Percentiles rank a stretch among this genome's conserved stretches.
phyloP scores from a whole-genome alignment of 75 land plant species.

The Adiantum capillusveneris region DNA sequence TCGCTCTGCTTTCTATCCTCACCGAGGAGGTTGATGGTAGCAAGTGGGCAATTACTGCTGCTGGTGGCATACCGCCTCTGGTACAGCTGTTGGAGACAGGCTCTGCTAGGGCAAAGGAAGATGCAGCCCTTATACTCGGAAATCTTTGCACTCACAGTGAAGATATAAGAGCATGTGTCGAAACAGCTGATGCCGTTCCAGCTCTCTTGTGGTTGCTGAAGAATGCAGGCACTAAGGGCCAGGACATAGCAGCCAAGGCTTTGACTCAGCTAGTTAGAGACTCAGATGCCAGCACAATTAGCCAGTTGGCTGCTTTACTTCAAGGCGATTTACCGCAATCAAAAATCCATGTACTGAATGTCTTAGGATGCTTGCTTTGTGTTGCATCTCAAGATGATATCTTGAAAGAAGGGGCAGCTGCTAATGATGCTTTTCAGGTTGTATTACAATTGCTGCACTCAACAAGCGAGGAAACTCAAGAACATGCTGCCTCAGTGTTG shows the following conservation, averaged over 20 bases:
- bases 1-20: slow-evolving; percentile 40
- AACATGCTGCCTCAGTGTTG: slow-evolving; percentile 62
- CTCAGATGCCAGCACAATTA: slow-evolving; percentile 67
- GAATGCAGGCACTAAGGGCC: slow-evolving; percentile 71
- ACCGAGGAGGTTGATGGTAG: slow-evolving; percentile 36
- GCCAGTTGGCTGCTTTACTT: slow-evolving; percentile 85
- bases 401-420: slow-evolving; percentile 46
- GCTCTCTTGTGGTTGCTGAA: slow-evolving; percentile 77
- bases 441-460: slow-evolving; percentile 54
- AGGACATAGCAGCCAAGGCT: slow-evolving; percentile 41
- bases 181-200: slow-evolving; percentile 81
- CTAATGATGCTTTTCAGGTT: slow-evolving; percentile 61
- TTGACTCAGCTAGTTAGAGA: slow-evolving; percentile 31
- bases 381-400: slow-evolving; percentile 63
- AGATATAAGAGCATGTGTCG: slow-evolving; percentile 93
- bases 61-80: slow-evolving; percentile 36
- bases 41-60: slow-evolving; percentile 43
- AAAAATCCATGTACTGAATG: slow-evolving; percentile 43
- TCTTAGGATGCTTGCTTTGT: slow-evolving; percentile 64
- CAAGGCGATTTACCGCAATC: slow-evolving; percentile 91
- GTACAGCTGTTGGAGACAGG: slow-evolving; percentile 37
- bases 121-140: slow-evolving; percentile 63
- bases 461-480: slow-evolving; percentile 68
- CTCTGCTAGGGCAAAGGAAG: slow-evolving; percentile 55
- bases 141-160: slow-evolving; percentile 86